Base-by-base conservation (phyloP, 2,329 filamentous ascomycete species). In the Beauveria medogensis region DNA sequence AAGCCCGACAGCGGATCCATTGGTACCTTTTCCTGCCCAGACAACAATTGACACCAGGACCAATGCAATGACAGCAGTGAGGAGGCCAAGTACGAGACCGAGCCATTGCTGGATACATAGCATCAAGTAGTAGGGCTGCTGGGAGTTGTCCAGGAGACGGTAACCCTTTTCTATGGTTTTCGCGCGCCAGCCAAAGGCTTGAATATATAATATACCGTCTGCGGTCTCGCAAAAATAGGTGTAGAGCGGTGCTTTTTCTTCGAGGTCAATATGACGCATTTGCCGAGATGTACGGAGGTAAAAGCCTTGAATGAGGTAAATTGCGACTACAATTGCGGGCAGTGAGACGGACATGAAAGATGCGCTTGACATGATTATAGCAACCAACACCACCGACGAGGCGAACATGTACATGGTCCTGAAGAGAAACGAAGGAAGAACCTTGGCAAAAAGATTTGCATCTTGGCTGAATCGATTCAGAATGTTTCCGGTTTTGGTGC, bases 401-500 rank as follows among this genome's bases (percentile, higher is more conserved):
- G 1, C 30, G 14, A 60, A 24, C 48, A 54, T 54, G 37, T 54
- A 57, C 9, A 57, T 14, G 1, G 44, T 50, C 6, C 55, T 8
- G 14, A 47, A 60, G 5, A 54, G 18, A 1, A 5, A 30, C 2
- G 5, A 20, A 5, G 57, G 57, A 2, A 60, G 9, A 14, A 46
- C 24, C 18, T n/a, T 47, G 37, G 18, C 50, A 4, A 60, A 20
- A 2, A 53, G 26, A n/a, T 24, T 47, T 2, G 18, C 1, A 10
- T 60, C 57, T 20, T 60, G 57, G 40, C 57, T 60, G 28, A 60
- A 54, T 5, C 57, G 34, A 16, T 60, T 60, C 2, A 60, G 26
- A 2, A 54, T 3, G 20, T 53, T 46, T 1, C 57, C 50, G 4
- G 50, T 54, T 5, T 54, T 53, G 0, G 50, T 54, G 57, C 40